A percentile compares a stretch with the other conserved stretches of the same genome.
phyloP scores from a whole-genome alignment of 1,284 basidiomycete species.

The Microbotryum intermedium region DNA sequence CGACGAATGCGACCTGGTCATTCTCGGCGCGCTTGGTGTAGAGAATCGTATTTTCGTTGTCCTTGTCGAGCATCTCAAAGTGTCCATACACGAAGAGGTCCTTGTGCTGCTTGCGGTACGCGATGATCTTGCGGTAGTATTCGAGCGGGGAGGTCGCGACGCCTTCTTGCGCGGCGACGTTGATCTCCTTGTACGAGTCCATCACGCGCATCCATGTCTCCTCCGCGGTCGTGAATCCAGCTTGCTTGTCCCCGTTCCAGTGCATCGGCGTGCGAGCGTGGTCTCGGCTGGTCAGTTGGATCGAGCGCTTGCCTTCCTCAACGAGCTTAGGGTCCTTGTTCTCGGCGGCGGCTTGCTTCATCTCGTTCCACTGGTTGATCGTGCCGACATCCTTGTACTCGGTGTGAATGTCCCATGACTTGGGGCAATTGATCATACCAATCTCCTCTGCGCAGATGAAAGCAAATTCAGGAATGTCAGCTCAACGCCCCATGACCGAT shows the following conservation, averaged over 20 bases:
- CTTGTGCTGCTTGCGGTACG: slow-evolving; percentile 48
- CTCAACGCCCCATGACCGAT: background rate
- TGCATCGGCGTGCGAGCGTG: slow-evolving; percentile 60
- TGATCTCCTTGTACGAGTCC: slow-evolving; percentile 57
- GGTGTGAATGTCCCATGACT: slow-evolving; percentile 53
- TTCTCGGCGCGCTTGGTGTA: slow-evolving; percentile 47
- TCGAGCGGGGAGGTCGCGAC: slow-evolving; percentile 46
- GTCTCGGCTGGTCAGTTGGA: slow-evolving; percentile 59
- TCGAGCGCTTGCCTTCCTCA: slow-evolving; percentile 48
- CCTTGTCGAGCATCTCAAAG: slow-evolving; percentile 47
- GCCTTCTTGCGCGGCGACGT: slow-evolving; percentile 48
- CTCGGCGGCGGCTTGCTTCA: slow-evolving; percentile 40
- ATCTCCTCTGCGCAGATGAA: slow-evolving; percentile 47
- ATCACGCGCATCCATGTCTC: slow-evolving; percentile 68
- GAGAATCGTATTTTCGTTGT: slow-evolving; percentile 50
- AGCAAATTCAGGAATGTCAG: background rate
- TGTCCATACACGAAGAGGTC: slow-evolving; percentile 46
- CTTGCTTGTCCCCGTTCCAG: slow-evolving; percentile 54
- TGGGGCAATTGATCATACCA: slow-evolving; percentile 59
- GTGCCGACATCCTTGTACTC: slow-evolving; percentile 49
- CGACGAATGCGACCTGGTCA: slow-evolving; percentile 39
- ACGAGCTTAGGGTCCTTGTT: slow-evolving; percentile 50
- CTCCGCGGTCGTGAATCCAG: slow-evolving; percentile 55
- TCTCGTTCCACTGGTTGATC: slow-evolving; percentile 34
- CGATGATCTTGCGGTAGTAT: slow-evolving; percentile 55